Evolutionary conservation across 106 monocot genomes (phyloP).

Genomic region (Dactylorhiza incarnata): DNA sequence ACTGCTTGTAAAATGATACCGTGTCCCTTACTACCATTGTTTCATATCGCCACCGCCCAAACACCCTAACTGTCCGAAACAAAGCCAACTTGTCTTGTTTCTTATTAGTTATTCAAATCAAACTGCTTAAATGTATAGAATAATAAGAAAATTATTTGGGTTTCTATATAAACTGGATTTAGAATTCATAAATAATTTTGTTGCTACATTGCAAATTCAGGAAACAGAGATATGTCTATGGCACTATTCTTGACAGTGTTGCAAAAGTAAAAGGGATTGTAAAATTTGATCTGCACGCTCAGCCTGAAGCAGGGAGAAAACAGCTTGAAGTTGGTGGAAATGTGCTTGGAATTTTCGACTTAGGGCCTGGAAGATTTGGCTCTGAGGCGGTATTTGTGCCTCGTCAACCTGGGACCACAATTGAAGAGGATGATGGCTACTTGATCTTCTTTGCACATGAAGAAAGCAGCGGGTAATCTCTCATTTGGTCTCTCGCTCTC

Average conservation of each 20-base stretch:
- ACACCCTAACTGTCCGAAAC: no score
- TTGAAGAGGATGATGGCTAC: constrained; percentile 97
- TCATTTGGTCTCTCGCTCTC: background rate
- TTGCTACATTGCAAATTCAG: constrained; percentile 23
- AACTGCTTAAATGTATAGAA: background rate
- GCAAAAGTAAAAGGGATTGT: constrained; percentile 61
- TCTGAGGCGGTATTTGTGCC: constrained; percentile 97
- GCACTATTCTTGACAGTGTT: constrained; percentile 39
- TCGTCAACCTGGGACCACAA: constrained; percentile 47
- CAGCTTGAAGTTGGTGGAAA: constrained; percentile 87
- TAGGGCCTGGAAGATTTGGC: constrained; percentile 78
- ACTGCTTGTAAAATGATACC: no score
- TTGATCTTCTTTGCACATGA: constrained; percentile 93
- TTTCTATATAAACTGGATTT: background rate
- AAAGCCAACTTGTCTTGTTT: background rate
- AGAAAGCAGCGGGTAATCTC: constrained; percentile 72
- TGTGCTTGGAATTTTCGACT: constrained; percentile 59
- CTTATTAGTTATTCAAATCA: background rate
- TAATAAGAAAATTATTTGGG: background rate
- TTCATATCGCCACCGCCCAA: no score
- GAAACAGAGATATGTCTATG: constrained; percentile 83
- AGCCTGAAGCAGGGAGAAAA: constrained; percentile 47
- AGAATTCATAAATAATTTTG: background rate
- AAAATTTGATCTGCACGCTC: constrained; percentile 82
- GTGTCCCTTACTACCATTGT: no score